A percentile compares a stretch with the other conserved stretches of the same genome.
phyloP scores from a whole-genome alignment of 2,329 filamentous ascomycete species.

The Diaporthe velutina region DNA sequence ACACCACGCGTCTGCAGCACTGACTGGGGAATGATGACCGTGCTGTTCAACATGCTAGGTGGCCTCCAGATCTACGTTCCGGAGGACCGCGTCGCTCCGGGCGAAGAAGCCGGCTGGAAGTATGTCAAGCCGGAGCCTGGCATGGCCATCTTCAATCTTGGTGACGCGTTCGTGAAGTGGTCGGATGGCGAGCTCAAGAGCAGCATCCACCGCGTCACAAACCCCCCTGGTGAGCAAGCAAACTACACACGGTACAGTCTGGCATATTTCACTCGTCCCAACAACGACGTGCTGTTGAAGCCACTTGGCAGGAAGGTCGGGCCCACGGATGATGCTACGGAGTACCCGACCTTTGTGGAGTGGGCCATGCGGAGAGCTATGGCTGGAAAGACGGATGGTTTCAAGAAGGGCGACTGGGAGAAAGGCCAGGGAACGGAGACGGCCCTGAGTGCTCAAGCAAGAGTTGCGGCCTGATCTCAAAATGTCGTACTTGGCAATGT shows the following conservation, averaged over 20 bases:
- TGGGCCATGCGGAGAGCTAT: constrained; percentile 6
- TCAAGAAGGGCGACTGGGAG: constrained; percentile 8
- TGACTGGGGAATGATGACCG: constrained; percentile 54
- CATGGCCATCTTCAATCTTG: constrained; percentile 54
- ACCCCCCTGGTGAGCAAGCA: constrained; percentile 48
- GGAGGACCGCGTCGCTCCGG: constrained; percentile 1
- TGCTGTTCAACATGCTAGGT: constrained; percentile 56
- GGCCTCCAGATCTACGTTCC: constrained; percentile 51
- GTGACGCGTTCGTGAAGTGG: constrained; percentile 54
- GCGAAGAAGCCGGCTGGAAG: constrained; percentile 47
- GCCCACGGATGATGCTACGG: neutral
- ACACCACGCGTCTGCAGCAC: constrained; percentile 39
- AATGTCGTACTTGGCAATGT: neutral
- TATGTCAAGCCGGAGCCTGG: constrained; percentile 52
- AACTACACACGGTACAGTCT: constrained; percentile 50
- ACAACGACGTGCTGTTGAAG: constrained; percentile 48
- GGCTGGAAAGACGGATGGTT: neutral
- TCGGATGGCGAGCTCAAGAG: constrained; percentile 50
- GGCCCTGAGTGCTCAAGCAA: neutral
- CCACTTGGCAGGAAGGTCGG: constrained; percentile 13
- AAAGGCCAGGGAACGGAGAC: neutral
- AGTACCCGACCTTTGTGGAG: neutral
- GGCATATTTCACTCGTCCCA: constrained; percentile 52
- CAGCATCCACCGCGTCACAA: constrained; percentile 52
- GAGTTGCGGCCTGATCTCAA: neutral